A percentile compares a stretch with the other conserved stretches of the same genome.
Conservation (phyloP, 768 basidiomycete genomes). For the Pulveroboletus sp. region DNA sequence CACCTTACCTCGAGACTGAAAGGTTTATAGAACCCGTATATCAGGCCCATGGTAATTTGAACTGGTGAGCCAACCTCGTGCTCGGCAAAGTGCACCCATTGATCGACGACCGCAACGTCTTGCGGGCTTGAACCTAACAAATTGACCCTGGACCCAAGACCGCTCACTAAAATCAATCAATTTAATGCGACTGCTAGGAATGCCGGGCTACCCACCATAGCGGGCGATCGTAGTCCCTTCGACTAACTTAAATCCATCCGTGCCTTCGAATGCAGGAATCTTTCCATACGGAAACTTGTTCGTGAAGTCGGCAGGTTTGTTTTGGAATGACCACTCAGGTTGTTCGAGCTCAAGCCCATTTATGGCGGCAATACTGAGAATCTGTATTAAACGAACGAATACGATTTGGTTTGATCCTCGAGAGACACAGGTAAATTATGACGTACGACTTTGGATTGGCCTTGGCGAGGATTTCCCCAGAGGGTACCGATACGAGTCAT, state of each 20-base stretch:
- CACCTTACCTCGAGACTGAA: constrained; percentile 13
- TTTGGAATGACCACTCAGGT: constrained; percentile 1
- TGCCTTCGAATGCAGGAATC: constrained; percentile 17
- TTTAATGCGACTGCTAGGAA: background rate
- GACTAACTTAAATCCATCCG: constrained; percentile 15
- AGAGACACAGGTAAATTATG: too few species aligned
- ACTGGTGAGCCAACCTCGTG: constrained; percentile 4
- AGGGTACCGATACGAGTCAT: constrained; percentile 20
- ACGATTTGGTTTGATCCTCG: too few species aligned
- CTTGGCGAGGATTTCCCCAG: constrained; percentile 12
- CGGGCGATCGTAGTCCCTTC: constrained; percentile 18
- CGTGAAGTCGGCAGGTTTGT: constrained; percentile 13
- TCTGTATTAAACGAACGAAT: background rate
- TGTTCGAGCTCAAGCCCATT: constrained; percentile 10
- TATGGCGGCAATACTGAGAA: constrained; percentile 9
- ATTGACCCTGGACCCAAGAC: constrained; percentile 7
- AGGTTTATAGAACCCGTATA: background rate
- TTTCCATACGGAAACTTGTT: constrained; percentile 18
- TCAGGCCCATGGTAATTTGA: background rate
- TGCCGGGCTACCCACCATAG: constrained; percentile 9
- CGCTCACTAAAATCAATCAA: constrained; percentile 7
- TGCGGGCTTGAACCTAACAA: constrained; percentile 13
- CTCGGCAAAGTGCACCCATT: constrained; percentile 22
- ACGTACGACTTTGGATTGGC: constrained; percentile 6
- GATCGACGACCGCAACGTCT: constrained; percentile 13